phyloP scores from a whole-genome alignment of 2,329 filamentous ascomycete species.

The Fusarium sp. region DNA sequence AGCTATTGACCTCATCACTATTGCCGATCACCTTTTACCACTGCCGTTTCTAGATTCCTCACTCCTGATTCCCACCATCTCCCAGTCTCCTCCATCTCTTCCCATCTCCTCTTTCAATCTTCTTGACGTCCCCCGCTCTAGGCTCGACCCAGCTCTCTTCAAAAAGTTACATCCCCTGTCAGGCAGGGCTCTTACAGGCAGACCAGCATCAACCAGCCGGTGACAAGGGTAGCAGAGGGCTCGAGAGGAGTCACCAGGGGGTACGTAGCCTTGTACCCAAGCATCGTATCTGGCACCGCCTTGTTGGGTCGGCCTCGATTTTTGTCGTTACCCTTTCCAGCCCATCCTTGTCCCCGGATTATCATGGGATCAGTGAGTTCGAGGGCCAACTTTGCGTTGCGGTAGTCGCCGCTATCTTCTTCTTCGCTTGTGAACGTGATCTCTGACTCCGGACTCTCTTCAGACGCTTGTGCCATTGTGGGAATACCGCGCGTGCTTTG shows the following conservation, averaged over 20 bases:
- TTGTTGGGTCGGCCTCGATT: slow-evolving; percentile 40
- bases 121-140: slow-evolving; percentile 30
- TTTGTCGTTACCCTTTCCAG: slow-evolving; percentile 10
- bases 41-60: background rate
- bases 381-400: slow-evolving; percentile 16
- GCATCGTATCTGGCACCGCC: slow-evolving; percentile 41
- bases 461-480: slow-evolving; percentile 14
- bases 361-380: slow-evolving; percentile 31
- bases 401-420: slow-evolving; percentile 1
- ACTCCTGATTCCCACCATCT: background rate
- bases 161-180: slow-evolving; percentile 20
- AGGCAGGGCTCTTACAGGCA: slow-evolving; percentile 30
- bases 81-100: slow-evolving; percentile 18
- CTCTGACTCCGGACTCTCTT: slow-evolving; percentile 5
- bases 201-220: slow-evolving; percentile 24
- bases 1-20: slow-evolving; percentile 27
- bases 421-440: slow-evolving; percentile 14
- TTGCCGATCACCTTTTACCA: slow-evolving; percentile 11
- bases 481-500: slow-evolving; percentile 21
- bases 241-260: slow-evolving; percentile 40
- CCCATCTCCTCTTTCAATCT: slow-evolving; percentile 24
- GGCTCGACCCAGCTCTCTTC: slow-evolving; percentile 27
- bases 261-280: slow-evolving; percentile 39
- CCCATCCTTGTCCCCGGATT: slow-evolving; percentile 30
- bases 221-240: slow-evolving; percentile 22